Evolutionary conservation across 306 rosid species (phyloP).

Genomic region (Fragaria iinumae): DNA sequence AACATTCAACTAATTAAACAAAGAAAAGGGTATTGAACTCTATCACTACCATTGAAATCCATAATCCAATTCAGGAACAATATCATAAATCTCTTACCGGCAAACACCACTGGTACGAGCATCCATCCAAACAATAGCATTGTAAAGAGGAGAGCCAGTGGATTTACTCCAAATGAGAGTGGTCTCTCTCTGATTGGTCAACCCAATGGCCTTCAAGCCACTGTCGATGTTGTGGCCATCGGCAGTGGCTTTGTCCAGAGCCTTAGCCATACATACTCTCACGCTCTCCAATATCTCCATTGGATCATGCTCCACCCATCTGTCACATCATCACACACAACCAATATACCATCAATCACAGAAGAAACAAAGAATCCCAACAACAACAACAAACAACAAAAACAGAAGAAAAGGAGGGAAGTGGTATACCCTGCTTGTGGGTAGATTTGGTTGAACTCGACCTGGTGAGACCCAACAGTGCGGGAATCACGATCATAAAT

Average conservation of each 20-base stretch:
- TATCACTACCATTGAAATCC: neutral
- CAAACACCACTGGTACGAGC: conserved; percentile 72
- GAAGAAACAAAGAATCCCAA: neutral
- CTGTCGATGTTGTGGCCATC: conserved; percentile 67
- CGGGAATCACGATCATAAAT: conserved; percentile 53
- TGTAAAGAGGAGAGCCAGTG: conserved; percentile 71
- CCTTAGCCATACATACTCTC: conserved; percentile 63
- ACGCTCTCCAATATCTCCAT: conserved; percentile 86
- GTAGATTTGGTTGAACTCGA: conserved; percentile 84
- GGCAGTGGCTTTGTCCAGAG: conserved; percentile 78
- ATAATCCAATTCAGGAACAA: neutral
- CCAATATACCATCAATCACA: conserved; percentile 8
- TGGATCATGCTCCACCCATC: conserved; percentile 95
- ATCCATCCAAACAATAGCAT: conserved; percentile 98
- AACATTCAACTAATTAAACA: neutral
- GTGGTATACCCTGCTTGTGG: conserved; percentile 70
- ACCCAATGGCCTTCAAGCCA: conserved; percentile 75
- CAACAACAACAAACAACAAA: too few species aligned
- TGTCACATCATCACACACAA: neutral
- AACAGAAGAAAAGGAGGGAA: neutral
- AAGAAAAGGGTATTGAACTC: neutral
- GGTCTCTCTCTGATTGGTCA: conserved; percentile 93
- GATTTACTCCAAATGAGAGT: conserved; percentile 89
- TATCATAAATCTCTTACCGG: conserved; percentile 39
- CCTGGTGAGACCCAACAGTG: conserved; percentile 66